Conservation (phyloP, 768 basidiomycete species). For the Mrakia blollopis region DNA sequence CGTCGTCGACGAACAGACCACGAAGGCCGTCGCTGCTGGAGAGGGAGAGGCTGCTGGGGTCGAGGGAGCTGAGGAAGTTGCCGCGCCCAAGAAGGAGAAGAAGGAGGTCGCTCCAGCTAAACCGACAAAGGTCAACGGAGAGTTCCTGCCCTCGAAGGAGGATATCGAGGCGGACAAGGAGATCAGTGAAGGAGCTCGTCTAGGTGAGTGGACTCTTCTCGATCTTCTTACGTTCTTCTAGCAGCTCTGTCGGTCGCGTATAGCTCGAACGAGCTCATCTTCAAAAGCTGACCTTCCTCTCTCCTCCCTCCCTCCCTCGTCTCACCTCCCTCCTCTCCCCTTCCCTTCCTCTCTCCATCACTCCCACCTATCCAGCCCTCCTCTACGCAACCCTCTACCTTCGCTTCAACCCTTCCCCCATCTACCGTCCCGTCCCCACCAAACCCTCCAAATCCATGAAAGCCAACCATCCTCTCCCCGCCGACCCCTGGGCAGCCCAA, state of each 20-base stretch:
- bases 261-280: not conserved
- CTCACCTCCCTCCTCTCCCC: not conserved
- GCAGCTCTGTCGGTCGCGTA: not conserved
- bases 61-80: not conserved
- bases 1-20: not conserved
- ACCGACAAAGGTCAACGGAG: constrained; percentile 2
- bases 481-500: constrained; percentile 19
- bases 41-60: not conserved
- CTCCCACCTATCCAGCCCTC: constrained; percentile 25
- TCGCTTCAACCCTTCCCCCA: constrained; percentile 26
- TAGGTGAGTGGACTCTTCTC: constrained; percentile 4
- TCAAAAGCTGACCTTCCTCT: not conserved
- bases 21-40: not conserved
- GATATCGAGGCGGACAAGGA: constrained; percentile 21
- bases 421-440: constrained; percentile 11
- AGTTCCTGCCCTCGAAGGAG: constrained; percentile 18
- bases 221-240: not conserved
- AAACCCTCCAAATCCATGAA: constrained; percentile 22
- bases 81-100: not conserved
- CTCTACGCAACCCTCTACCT: constrained; percentile 26
- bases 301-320: not conserved
- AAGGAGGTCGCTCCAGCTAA: not conserved
- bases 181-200: constrained; percentile 16
- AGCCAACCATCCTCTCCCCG: constrained; percentile 9
- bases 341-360: too few relatives aligned